Conservation (phyloP, 2,329 filamentous ascomycete species). For the Tolypocladium amazonense region DNA sequence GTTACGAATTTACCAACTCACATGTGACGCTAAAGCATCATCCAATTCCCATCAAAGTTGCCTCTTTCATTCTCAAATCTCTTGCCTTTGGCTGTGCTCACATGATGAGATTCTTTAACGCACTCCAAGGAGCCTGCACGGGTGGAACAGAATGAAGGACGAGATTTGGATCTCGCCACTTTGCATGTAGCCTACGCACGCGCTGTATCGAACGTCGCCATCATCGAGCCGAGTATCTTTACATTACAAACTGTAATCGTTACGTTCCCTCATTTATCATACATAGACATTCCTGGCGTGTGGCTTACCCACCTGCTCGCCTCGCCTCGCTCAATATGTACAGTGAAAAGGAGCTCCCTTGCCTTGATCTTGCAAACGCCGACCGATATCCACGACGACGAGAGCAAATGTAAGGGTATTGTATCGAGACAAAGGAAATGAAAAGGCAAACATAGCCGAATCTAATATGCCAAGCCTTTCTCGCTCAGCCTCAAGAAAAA, state of each 20-base stretch:
- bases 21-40: too few species aligned
- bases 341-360: not conserved
- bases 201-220: not conserved
- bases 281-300: not conserved
- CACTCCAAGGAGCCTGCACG: not conserved
- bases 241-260: not conserved
- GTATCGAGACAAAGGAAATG: not conserved
- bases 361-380: not conserved
- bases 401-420: slow-evolving; percentile 1
- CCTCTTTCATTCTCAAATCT: too few species aligned
- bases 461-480: not conserved
- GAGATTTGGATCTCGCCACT: too few species aligned
- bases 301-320: not conserved
- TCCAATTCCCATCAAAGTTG: too few species aligned
- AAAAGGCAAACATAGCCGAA: not conserved
- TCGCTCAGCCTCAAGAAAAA: not conserved
- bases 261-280: slow-evolving; percentile 1
- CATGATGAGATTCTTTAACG: too few species aligned
- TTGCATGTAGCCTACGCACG: too few species aligned
- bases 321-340: not conserved
- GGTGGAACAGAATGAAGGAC: not conserved
- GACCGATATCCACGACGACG: not conserved
- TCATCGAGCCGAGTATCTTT: not conserved
- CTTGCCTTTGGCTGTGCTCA: too few species aligned
- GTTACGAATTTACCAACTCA: too few species aligned